Conservation (phyloP, 1,284 basidiomycete species). For the Athelia psychrophila region DNA sequence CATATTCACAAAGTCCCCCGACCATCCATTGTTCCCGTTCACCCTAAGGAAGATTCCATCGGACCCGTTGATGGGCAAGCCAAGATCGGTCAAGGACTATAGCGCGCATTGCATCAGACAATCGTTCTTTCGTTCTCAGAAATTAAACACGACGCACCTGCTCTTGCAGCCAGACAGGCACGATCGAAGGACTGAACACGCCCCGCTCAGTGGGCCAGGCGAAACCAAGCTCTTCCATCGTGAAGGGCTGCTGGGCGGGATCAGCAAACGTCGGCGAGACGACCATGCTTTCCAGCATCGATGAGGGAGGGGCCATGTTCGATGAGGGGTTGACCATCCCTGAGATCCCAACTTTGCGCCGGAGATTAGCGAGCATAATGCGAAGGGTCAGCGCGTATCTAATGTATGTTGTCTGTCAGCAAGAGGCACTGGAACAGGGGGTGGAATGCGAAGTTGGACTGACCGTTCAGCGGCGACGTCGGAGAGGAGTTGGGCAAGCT, state of each 20-base stretch:
- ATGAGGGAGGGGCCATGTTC: conserved; percentile 43
- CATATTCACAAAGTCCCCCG: conserved; percentile 68
- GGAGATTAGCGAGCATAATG: conserved; percentile 87
- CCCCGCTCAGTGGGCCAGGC: conserved; percentile 72
- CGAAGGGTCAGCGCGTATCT: conserved; percentile 87
- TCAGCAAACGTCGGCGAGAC: conserved; percentile 56
- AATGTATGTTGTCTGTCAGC: conserved; percentile 8
- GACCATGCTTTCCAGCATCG: conserved; percentile 53
- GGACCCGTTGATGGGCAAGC: conserved; percentile 84
- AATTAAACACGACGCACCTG: too few relatives aligned
- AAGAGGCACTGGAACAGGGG: conserved; percentile 10
- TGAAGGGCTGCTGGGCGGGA: conserved; percentile 64
- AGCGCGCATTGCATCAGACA: conserved; percentile 9
- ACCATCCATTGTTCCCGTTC: conserved; percentile 68
- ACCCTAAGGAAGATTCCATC: conserved; percentile 86
- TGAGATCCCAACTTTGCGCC: conserved; percentile 78
- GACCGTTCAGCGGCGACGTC: conserved; percentile 86
- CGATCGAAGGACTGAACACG: conserved; percentile 73
- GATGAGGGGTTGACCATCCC: conserved; percentile 49
- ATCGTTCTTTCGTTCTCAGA: too few relatives aligned
- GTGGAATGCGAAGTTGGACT: conserved; percentile 11
- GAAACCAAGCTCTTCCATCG: conserved; percentile 80
- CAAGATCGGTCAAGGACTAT: conserved; percentile 82
- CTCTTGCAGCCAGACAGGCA: conserved; percentile 82
- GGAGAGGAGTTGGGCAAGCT: conserved; percentile 77